Base-by-base conservation (phyloP, 495 filamentous ascomycete genomes). In the Penicillium robsamsonii region DNA sequence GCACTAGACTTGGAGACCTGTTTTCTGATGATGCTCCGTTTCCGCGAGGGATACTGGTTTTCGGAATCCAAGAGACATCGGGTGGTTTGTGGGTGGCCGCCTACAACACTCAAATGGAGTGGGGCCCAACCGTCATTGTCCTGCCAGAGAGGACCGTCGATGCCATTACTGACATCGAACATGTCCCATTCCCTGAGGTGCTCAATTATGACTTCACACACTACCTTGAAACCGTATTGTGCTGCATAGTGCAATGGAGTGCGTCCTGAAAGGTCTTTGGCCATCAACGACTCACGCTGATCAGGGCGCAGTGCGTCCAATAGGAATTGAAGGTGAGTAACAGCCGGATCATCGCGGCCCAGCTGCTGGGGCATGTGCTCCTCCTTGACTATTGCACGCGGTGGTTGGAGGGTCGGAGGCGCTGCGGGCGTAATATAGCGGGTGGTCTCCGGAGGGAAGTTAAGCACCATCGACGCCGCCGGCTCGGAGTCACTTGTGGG, bases 211-310 rank as follows among this genome's bases (percentile, higher is more conserved):
- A 91, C 74, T 67, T 94, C 81, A 65, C 91, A 96, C 9, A 97
- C 85, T 45, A 87, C 82, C 24, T 90, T 88, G 62, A 96, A 90
- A 4, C 94, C 94, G 68, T 94, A 96, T 72, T 97, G 91, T 0
- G 94, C 94, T 4, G 91, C 93, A 70, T 98, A 98, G 67, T 98
- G 94, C 27, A 98, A 77, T 25, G 94, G 91, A 33, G 91, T 84
- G 10, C 94, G 90, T 5, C 91, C 92, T 47, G 92, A 89, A 2
- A 83, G 67, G 74, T 98, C 94, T 53, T 78, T 84, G 20, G 80
- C 79, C 43, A 80, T 73, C 22, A 98, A 68, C 4, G 89, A 86
- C n/a, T 63, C 49, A 11, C 87, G 81, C 58, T 97, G 94, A 11
- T 81, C 66, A 2, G 82, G 79, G n/a, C 75, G 78, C 40, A 98